Evolutionary conservation across 352 stramenopile genomes (phyloP).

Genomic region (Pythium folliculosum): DNA sequence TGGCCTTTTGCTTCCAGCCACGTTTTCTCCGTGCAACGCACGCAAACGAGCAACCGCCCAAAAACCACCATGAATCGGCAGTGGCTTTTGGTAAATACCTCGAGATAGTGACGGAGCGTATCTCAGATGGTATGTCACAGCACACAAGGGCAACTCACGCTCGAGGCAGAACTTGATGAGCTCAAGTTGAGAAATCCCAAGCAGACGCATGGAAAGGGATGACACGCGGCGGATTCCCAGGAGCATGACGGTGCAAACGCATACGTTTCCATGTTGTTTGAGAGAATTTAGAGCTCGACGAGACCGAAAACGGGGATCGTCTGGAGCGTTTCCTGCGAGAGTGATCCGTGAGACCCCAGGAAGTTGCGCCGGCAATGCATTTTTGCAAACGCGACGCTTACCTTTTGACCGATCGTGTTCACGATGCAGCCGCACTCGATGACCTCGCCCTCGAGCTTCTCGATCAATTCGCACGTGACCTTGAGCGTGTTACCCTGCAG

Average conservation of each 20-base stretch:
- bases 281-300: constrained; percentile 43
- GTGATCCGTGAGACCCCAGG: background rate
- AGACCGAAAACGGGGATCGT: constrained; percentile 57
- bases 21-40: constrained; percentile 19
- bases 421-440: constrained; percentile 84
- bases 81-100: constrained; percentile 24
- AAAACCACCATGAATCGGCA: constrained; percentile 8
- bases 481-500: constrained; percentile 71
- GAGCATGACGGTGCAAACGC: background rate
- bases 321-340: constrained; percentile 40
- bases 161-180: too few species aligned
- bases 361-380: background rate
- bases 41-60: constrained; percentile 22
- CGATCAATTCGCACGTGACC: constrained; percentile 76
- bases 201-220: background rate
- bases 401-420: constrained; percentile 54
- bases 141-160: too few species aligned
- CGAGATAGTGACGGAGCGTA: background rate
- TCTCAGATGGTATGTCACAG: constrained; percentile 12
- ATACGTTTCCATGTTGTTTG: background rate
- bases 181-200: background rate
- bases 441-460: constrained; percentile 65
- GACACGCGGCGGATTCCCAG: background rate
- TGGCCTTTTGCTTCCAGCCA: constrained; percentile 11
- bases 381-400: constrained; percentile 22